phyloP scores from a whole-genome alignment of 805 yeast genomes.

The Priceomyces carsonii region DNA sequence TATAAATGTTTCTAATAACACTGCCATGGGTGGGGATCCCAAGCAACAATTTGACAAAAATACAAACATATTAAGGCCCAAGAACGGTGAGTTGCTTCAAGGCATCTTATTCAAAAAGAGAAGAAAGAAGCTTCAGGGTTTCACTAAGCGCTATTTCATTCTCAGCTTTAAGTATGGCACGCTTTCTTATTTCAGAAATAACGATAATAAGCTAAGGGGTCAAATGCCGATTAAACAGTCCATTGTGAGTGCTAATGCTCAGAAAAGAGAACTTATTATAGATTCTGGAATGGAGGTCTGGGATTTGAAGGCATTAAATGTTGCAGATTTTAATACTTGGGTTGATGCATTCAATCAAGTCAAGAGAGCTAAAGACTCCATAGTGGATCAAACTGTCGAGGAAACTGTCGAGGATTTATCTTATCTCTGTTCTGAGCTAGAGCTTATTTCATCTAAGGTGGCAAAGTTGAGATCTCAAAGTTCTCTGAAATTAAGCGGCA shows the following conservation, averaged over 20 bases:
- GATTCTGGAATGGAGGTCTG: conserved; percentile 97
- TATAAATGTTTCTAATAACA: too few relatives aligned
- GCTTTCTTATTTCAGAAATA: conserved; percentile 76
- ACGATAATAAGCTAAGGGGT: conserved; percentile 77
- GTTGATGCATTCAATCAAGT: conserved; percentile 69
- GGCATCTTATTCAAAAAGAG: conserved; percentile 77
- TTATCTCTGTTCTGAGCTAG: conserved; percentile 15
- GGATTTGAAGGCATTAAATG: conserved; percentile 72
- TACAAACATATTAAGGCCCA: conserved; percentile 34
- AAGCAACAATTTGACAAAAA: conserved; percentile 2
- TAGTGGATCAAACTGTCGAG: conserved; percentile 8
- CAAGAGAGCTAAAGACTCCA: conserved; percentile 26
- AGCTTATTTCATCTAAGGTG: conserved; percentile 21
- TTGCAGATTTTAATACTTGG: conserved; percentile 78
- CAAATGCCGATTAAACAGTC: conserved; percentile 85
- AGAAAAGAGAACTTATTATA: conserved; percentile 67
- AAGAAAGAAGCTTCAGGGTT: conserved; percentile 84
- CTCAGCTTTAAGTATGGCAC: conserved; percentile 82
- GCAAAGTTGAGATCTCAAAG: conserved; percentile 16
- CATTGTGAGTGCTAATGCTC: conserved; percentile 76
- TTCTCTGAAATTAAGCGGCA: conserved; percentile 5
- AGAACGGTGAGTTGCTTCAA: conserved; percentile 72
- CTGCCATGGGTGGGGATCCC: not conserved
- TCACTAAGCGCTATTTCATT: conserved; percentile 79
- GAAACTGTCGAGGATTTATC: conserved; percentile 12